Evolutionary conservation across 2,329 filamentous ascomycete genomes (phyloP), one percentile per base, ranked within the genome.

Genomic region (Xylaria sp.): DNA sequence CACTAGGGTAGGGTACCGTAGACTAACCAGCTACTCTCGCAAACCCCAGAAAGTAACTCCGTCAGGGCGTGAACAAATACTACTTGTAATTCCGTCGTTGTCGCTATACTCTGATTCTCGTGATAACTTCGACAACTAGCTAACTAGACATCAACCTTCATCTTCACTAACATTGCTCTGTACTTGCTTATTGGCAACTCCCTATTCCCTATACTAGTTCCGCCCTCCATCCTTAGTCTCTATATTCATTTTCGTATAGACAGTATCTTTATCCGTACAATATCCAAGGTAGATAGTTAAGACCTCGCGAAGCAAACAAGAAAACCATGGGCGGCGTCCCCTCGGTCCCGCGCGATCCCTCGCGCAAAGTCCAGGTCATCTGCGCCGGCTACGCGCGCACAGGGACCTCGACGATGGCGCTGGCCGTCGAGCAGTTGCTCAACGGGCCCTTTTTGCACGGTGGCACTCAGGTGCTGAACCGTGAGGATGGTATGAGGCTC

Each of bases 391-490:
- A 80, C 70, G 76, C 84, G 18, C 81, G 85, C 44, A 86, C 84
- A 1, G 85, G 84, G 13, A 86, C 84, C 0, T 78, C 84, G 15
- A 86, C 85, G 18, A 83, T 86, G 77, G 81, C 82, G 37, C 73
- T 81, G 57, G 85, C 85, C 0, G 76, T 87, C 4, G 80, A 80
- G 68, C 82, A 81, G 63, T 80, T 87, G 1, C 81, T 86, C 20
- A 73, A 83, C 46, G 84, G 82, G 1, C 85, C 85, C 2, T 81
- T 83, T 55, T 82, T 84, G 73, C 85, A 87, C 71, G 82, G 83
- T 63, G 85, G 85, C 41, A 85, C 78, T 1, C 78, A 80, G 54
- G 64, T 81, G 2, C 66, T 81, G 25, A 75, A 76, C 1, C 76
- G 79, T 23, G 78, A 81, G 68, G 79, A 81, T 23, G 75, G 80